Base-by-base conservation (phyloP, 2,329 filamentous ascomycete genomes). In the Sporothrix pallida region DNA sequence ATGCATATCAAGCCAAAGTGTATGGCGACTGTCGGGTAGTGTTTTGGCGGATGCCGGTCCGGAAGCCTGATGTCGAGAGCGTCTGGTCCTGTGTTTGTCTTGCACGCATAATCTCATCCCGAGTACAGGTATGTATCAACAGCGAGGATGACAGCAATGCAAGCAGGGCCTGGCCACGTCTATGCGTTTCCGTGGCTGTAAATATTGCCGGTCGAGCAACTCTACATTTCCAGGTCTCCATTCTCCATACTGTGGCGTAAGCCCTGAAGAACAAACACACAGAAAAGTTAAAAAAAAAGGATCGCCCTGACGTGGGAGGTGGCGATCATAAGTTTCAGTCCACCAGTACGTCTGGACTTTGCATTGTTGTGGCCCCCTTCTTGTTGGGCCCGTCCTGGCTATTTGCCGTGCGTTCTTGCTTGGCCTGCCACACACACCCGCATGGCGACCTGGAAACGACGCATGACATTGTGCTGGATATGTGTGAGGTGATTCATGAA, bases 281-380 rank as follows among this genome's bases (percentile, higher is more conserved):
- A 37, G 31, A 48, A 26, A 62, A n/a, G 31, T 9, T 60, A 46
- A 48, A 48, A 26, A 26, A 48, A 71, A 62, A 37, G 23, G 26
- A 20, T 37, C 58, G 9, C 23, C 50, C 20, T 70, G 67, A 17
- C n/a, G 52, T 26, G 31, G 17, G n/a, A 23, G 44, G 10, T 17
- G 67, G 17, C 26, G 52, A 71, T 71, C 37, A 23, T 44, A n/a
- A 56, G 67, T 56, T 56, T 70, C 67, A 44, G 48, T 26, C 67
- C 42, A 26, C 20, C 12, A 8, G 42, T 13, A n/a, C 44, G 20
- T 12, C 62, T 20, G 42, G 42, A 5, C 8, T 26, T 67, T 23
- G 62, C 62, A 67, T 48, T 67, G 62, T 23, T 48, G 42, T 17
- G 7, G 4, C 4, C 9, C 42, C 44, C 17, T n/a, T 9, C 17